Base-by-base conservation (phyloP, 441 rosid species). In the Euphorbia schlechtendalii region DNA sequence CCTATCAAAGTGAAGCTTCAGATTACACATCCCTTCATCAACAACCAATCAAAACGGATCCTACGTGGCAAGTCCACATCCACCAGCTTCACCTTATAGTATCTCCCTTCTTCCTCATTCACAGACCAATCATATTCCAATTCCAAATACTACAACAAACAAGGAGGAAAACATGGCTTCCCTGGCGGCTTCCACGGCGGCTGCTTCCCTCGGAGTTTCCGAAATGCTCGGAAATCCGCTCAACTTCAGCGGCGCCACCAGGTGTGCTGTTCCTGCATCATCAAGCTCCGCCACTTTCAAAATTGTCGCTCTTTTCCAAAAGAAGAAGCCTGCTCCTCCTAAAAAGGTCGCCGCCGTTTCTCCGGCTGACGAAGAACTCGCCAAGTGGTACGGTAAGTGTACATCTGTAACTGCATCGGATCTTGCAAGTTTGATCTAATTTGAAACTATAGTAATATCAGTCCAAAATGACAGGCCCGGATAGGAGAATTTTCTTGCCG, bases 331-430 rank as follows among this genome's bases (percentile, higher is more conserved):
- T 20, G 82, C 88, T 59, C 73, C 86, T 63, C 67, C 93, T 41
- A 87, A 85, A 78, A 92, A 85, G 79, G 34, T 84, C 1, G 80
- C 66, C 28, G 51, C 80, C 1, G 84, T 82, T 65, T 53, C 92
- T 53, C 77, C 85, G 0, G 56, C 71, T 22, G 43, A 69, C 32
- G 96, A 85, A 1, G 99, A 93, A 80, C 97, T 90, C 73, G 83
- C 96, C 83, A 93, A 93, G 96, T 87, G 97, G 97, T 90, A 93
- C 21, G 96, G 96, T 92, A 79, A 67, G 96, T 81, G 17, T 15
- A 45, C 14, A 13, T 45, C n/a, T 45, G n/a, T 45, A 45, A 1
- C 8, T 38, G 10, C 11, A 38, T 3, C 18, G 14, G 5, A 13
- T 45, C n/a, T 45, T 1, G 3, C 49, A 45, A 45, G 49, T 38